Evolutionary conservation across 2,329 filamentous ascomycete species (phyloP).

Genomic region (Venturia pyrina): DNA sequence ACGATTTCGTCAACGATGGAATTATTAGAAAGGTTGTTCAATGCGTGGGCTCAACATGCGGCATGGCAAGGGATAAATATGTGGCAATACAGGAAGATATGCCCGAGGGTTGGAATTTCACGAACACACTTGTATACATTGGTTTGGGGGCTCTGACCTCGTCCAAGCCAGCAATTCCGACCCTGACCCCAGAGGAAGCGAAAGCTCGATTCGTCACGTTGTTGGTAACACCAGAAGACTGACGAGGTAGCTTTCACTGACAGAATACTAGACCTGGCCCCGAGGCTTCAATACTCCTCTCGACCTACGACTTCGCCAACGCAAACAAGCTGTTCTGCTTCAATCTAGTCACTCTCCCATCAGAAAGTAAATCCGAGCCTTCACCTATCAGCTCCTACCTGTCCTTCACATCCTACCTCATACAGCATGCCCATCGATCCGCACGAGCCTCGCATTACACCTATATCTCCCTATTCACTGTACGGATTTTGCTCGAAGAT

Average conservation of each 20-base stretch:
- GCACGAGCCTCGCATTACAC: slow-evolving; percentile 70
- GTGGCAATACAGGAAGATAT: slow-evolving; percentile 81
- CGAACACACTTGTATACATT: slow-evolving; percentile 71
- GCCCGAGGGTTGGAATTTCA: slow-evolving; percentile 80
- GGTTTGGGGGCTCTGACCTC: slow-evolving; percentile 66
- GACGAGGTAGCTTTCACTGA: slow-evolving; percentile 14
- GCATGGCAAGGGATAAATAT: slow-evolving; percentile 61
- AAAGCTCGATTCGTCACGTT: slow-evolving; percentile 72
- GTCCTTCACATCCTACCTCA: slow-evolving; percentile 82
- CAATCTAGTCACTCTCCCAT: slow-evolving; percentile 58
- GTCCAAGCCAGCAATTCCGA: slow-evolving; percentile 47
- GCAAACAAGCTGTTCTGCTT: slow-evolving; percentile 94
- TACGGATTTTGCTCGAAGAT: slow-evolving; percentile 83
- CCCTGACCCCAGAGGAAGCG: slow-evolving; percentile 66
- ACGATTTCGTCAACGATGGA: slow-evolving; percentile 89
- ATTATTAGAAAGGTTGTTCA: slow-evolving; percentile 74
- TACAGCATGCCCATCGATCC: slow-evolving; percentile 87
- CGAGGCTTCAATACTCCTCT: slow-evolving; percentile 69
- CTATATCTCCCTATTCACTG: slow-evolving; percentile 72
- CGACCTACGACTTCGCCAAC: slow-evolving; percentile 86
- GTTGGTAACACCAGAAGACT: slow-evolving; percentile 40
- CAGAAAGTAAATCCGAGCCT: slow-evolving; percentile 54
- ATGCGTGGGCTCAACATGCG: slow-evolving; percentile 65
- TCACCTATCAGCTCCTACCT: slow-evolving; percentile 72
- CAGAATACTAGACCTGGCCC: slow-evolving; percentile 54